Evolutionary conservation across 1,284 basidiomycete genomes (phyloP).

Genomic region (Earliella scabrosa): DNA sequence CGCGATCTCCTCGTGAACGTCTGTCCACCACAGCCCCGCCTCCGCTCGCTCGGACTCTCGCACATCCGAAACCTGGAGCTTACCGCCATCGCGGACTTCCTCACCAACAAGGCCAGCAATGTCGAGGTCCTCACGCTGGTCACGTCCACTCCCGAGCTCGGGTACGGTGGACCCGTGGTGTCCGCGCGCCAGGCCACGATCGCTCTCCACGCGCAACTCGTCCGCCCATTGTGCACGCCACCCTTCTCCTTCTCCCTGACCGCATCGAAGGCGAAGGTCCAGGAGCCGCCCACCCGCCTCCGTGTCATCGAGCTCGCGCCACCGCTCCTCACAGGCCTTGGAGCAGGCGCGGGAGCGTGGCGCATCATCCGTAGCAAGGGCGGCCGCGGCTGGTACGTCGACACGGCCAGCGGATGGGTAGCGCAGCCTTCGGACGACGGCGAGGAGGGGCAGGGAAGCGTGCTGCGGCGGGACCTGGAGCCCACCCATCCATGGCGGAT

Average conservation of each 20-base stretch:
- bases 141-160: constrained; percentile 78
- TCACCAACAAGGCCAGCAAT: constrained; percentile 71
- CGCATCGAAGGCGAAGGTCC: constrained; percentile 31
- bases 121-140: constrained; percentile 89
- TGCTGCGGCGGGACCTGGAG: constrained; percentile 65
- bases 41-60: constrained; percentile 89
- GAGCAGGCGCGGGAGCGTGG: constrained; percentile 84
- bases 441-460: constrained; percentile 19
- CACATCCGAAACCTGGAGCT: constrained; percentile 81
- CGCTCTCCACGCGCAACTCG: constrained; percentile 70
- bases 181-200: constrained; percentile 60
- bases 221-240: constrained; percentile 80
- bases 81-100: constrained; percentile 69
- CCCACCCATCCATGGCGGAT: constrained; percentile 66
- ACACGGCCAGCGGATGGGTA: constrained; percentile 85
- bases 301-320: constrained; percentile 89
- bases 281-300: constrained; percentile 71
- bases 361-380: constrained; percentile 90
- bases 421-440: constrained; percentile 34
- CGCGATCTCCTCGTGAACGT: constrained; percentile 59
- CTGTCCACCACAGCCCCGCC: constrained; percentile 70
- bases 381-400: constrained; percentile 94
- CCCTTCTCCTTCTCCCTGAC: constrained; percentile 69
- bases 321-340: constrained; percentile 73
- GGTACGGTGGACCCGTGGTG: constrained; percentile 50